These are phyloP conservation scores for Citrus inodora DNA, from an alignment of 345 rosid genomes.

Conservation along the genomic window DNA sequence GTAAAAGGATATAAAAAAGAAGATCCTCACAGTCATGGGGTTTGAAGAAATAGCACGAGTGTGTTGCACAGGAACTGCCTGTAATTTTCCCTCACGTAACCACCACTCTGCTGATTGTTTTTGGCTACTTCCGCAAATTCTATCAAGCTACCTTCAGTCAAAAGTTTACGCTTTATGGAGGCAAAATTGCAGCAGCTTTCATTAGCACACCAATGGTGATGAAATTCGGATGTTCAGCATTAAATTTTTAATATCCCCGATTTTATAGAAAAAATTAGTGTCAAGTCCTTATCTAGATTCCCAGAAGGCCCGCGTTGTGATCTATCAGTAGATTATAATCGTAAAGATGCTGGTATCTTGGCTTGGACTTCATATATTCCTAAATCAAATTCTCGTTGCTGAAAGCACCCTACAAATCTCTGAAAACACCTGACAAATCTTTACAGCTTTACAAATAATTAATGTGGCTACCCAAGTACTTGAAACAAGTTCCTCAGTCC, in stretches of 20 bases:
- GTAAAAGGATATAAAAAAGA: neutral
- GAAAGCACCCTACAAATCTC: neutral
- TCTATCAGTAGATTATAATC: too few relatives aligned
- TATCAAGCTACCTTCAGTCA: neutral
- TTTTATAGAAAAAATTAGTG: too few relatives aligned
- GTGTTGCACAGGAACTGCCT: neutral
- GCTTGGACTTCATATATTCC: too few relatives aligned
- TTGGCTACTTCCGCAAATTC: neutral
- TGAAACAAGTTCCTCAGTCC: neutral
- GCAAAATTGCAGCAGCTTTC: neutral
- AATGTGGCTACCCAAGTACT: neutral
- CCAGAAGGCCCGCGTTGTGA: too few relatives aligned
- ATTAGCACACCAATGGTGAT: neutral
- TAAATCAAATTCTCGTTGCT: neutral
- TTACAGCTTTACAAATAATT: too few relatives aligned
- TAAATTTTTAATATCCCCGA: too few relatives aligned
- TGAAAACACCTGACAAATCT: too few relatives aligned
- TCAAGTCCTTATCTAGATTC: neutral
- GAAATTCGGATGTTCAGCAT: too few relatives aligned
- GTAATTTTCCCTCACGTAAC: neutral
- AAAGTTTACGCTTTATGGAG: neutral
- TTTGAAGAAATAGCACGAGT: neutral
- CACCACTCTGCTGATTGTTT: neutral
- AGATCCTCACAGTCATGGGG: neutral
- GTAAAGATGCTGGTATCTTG: too few relatives aligned